Evolutionary conservation across 176 grass and related monocot species (phyloP), one percentile per base, ranked within the genome.

Genomic region (Oryza officinalis): DNA sequence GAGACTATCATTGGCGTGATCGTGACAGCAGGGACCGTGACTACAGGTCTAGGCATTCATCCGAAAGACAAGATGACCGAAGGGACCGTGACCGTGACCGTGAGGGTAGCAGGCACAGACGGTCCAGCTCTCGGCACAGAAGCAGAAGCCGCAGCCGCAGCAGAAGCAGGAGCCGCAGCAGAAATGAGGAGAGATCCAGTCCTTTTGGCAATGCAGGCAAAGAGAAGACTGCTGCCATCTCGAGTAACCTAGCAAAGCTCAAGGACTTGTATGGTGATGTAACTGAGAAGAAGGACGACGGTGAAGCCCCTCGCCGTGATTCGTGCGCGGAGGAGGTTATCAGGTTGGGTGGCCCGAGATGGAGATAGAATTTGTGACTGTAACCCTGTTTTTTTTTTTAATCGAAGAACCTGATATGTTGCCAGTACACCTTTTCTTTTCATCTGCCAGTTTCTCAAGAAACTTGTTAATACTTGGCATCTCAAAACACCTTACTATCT

Each of bases 241-340:
- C 87, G 2, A 95, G 89, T 76, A 95, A 95, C 88, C 86, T 98
- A 71, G 87, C 89, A 80, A 98, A 92, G 86, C 75, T 95, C 65
- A 98, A 92, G 84, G 91, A 95, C 77, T 64, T 98, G 83, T 98
- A 98, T 0, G 96, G 96, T 26, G 91, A 95, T 26, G 71, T 79
- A 45, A 83, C 83, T 41, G 87, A 83, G 66, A 94, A 90, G 75
- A 91, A 94, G 73, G 85, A 89, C 8, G 87, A 90, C 3, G 20
- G 78, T 4, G 86, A 73, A 32, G 60, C 84, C 0, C 81, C 90
- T 68, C 81, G 33, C 27, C 87, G 38, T 41, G 96, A 95, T 85
- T 81, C 89, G 47, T 87, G 93, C 10, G 92, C 89, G 1, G 85
- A 98, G 85, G 96, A 98, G 83, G 93, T 95, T 32, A 98, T 98